phyloP scores from a whole-genome alignment of 2,329 filamentous ascomycete genomes.

The Curvularia spicifera region DNA sequence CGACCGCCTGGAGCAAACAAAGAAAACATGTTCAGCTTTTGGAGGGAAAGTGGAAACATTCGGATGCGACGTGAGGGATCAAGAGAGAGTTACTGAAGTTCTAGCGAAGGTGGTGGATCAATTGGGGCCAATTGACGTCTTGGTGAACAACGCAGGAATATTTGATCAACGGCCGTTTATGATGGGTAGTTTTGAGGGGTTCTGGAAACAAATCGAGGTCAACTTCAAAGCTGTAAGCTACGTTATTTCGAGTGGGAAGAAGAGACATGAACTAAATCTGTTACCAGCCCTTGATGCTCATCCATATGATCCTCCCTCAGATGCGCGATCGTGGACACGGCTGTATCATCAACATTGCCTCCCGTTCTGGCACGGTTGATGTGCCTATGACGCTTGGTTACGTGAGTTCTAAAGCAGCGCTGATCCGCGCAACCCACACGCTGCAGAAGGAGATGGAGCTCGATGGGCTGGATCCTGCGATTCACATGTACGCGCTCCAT shows the following conservation, averaged over 20 bases:
- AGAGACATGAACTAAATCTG: neutral
- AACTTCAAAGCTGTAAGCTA: slow-evolving; percentile 37
- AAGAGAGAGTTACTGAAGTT: slow-evolving; percentile 13
- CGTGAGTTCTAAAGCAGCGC: slow-evolving; percentile 36
- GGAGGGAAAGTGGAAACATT: slow-evolving; percentile 31
- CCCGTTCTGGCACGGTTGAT: slow-evolving; percentile 38
- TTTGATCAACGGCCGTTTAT: slow-evolving; percentile 35
- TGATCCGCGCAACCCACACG: slow-evolving; percentile 41
- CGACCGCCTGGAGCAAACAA: slow-evolving; percentile 27
- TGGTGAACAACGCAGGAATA: slow-evolving; percentile 42
- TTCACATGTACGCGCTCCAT: slow-evolving; percentile 42
- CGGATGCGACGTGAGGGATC: slow-evolving; percentile 33
- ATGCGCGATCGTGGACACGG: slow-evolving; percentile 35
- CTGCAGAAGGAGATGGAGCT: slow-evolving; percentile 40
- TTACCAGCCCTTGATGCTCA: slow-evolving; percentile 33
- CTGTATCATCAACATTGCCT: slow-evolving; percentile 43
- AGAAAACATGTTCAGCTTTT: slow-evolving; percentile 28
- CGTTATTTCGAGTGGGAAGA: neutral
- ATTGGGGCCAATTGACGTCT: slow-evolving; percentile 33
- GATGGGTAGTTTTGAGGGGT: slow-evolving; percentile 34
- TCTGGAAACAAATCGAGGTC: slow-evolving; percentile 43
- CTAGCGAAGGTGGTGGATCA: slow-evolving; percentile 29
- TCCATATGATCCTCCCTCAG: slow-evolving; percentile 32
- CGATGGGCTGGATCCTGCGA: slow-evolving; percentile 35
- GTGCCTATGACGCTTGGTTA: slow-evolving; percentile 44